Evolutionary conservation across 148 eudicot species (phyloP).

Genomic region (Camellia sinensis): DNA sequence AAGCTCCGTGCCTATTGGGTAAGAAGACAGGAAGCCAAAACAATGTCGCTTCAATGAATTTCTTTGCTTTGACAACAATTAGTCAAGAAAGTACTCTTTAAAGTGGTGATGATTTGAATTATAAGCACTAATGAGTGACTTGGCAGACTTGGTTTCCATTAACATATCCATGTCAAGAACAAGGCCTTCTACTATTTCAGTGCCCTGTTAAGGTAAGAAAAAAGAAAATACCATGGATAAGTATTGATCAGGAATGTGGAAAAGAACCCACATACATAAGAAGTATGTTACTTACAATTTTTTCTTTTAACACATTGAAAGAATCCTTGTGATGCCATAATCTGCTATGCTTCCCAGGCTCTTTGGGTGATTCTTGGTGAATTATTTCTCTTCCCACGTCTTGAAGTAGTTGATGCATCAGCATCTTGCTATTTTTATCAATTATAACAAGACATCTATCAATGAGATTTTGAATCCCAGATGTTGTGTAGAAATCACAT

Average conservation of each 20-base stretch:
- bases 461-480: neutral
- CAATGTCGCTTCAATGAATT: neutral
- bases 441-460: neutral
- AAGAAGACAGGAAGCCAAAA: neutral
- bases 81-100: too few relatives aligned
- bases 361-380: slow-evolving; percentile 4
- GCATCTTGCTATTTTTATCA: neutral
- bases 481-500: neutral
- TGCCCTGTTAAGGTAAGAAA: neutral
- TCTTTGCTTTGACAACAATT: neutral
- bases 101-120: too few relatives aligned
- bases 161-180: neutral
- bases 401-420: slow-evolving; percentile 6
- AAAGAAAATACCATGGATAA: neutral
- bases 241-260: neutral
- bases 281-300: neutral
- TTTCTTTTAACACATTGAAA: neutral
- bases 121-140: neutral
- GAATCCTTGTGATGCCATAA: slow-evolving; percentile 6
- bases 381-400: slow-evolving; percentile 12
- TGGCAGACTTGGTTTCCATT: too few relatives aligned
- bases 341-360: slow-evolving; percentile 7
- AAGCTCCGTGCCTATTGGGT: neutral
- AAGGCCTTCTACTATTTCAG: neutral
- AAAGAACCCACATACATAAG: neutral